Conservation (phyloP, 208 protist genomes). For the Wallacemonas sp. region DNA sequence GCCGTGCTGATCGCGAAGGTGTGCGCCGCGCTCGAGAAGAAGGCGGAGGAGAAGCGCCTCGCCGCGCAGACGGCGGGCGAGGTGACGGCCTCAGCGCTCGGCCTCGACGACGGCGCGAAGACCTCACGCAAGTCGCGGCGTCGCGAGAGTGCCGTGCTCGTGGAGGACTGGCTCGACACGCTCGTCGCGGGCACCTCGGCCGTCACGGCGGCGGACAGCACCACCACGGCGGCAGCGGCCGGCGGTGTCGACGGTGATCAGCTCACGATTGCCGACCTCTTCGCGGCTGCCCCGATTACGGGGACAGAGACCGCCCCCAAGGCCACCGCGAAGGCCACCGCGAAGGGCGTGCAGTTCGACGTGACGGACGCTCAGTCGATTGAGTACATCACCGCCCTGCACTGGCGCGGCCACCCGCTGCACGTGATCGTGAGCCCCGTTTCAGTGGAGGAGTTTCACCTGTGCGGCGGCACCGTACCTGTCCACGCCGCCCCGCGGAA, state of each 20-base stretch:
- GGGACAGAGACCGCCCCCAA: neutral
- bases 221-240: neutral
- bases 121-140: neutral
- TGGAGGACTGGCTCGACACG: constrained; percentile 16
- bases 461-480: constrained; percentile 54
- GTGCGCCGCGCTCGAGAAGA: constrained; percentile 16
- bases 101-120: neutral
- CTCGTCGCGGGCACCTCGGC: neutral
- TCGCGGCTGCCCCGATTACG: constrained; percentile 11
- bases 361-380: constrained; percentile 13
- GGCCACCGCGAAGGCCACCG: neutral
- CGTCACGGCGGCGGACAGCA: neutral
- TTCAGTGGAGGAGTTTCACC: constrained; percentile 58
- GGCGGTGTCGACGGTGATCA: constrained; percentile 14
- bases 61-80: neutral
- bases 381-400: constrained; percentile 20
- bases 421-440: constrained; percentile 58
- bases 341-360: constrained; percentile 27
- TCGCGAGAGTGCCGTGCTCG: neutral
- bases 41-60: neutral
- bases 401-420: constrained; percentile 39
- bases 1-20: constrained; percentile 28
- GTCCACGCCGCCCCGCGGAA: constrained; percentile 24
- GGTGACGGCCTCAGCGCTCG: constrained; percentile 3
- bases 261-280: constrained; percentile 39